phyloP scores from a whole-genome alignment of 768 basidiomycete genomes.

The Mycena pura region DNA sequence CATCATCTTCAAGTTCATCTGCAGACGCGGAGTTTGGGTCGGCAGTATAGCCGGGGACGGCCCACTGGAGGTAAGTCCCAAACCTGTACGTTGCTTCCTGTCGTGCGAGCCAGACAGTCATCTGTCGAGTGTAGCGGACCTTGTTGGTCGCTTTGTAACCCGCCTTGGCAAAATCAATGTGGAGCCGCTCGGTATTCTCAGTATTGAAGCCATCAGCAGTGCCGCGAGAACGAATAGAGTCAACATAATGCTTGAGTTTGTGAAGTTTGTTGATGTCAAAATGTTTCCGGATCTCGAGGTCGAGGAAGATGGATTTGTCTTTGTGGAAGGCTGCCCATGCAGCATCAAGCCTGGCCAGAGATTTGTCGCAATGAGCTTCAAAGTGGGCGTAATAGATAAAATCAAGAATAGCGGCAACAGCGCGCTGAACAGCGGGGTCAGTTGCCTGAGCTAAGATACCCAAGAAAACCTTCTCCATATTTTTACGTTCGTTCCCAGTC shows the following conservation, averaged over 20 bases:
- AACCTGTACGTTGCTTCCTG: constrained; percentile 30
- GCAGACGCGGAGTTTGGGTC: not conserved
- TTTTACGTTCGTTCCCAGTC: constrained; percentile 43
- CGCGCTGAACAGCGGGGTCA: constrained; percentile 15
- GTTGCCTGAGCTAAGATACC: constrained; percentile 31
- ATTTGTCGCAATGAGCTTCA: constrained; percentile 26
- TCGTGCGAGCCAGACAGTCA: constrained; percentile 37
- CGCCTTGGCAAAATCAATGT: constrained; percentile 1
- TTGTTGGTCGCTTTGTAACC: constrained; percentile 27
- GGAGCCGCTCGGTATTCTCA: not conserved
- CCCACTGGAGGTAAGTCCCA: constrained; percentile 6
- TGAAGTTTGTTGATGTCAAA: constrained; percentile 46
- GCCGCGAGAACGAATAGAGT: constrained; percentile 31
- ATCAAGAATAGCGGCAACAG: constrained; percentile 31
- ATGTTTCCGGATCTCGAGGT: constrained; percentile 28
- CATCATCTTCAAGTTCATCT: not conserved
- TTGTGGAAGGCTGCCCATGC: constrained; percentile 32
- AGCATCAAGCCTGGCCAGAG: constrained; percentile 28
- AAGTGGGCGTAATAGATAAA: constrained; percentile 37
- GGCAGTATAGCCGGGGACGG: not conserved
- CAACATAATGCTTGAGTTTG: constrained; percentile 34
- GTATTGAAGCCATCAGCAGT: constrained; percentile 20
- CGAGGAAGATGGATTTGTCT: constrained; percentile 34
- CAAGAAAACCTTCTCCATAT: constrained; percentile 36
- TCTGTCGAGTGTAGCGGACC: constrained; percentile 33